Conservation (phyloP, 2,329 filamentous ascomycete genomes). For the Aspergillus nomiae region DNA sequence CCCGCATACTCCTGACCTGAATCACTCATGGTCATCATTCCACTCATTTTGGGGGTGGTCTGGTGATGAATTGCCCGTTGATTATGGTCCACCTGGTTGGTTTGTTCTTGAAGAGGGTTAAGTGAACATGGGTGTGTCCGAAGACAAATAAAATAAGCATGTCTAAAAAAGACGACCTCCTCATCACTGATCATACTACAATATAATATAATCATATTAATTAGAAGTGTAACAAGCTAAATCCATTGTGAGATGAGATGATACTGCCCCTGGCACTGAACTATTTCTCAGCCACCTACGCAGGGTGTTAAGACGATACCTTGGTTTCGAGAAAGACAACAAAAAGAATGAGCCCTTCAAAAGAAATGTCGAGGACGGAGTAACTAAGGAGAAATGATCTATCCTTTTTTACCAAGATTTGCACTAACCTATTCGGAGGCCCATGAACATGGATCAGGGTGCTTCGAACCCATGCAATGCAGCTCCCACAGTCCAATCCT, state of each 20-base stretch:
- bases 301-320: constrained; percentile 11
- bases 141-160: neutral
- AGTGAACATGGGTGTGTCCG: neutral
- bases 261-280: constrained; percentile 11
- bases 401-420: neutral
- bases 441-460: neutral
- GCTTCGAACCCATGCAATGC: constrained; percentile 4
- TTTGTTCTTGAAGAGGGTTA: neutral
- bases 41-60: neutral
- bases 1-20: neutral
- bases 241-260: constrained; percentile 2
- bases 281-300: constrained; percentile 13
- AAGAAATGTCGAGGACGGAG: neutral
- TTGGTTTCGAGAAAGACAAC: constrained; percentile 4
- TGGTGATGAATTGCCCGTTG: neutral
- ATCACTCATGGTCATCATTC: neutral
- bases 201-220: constrained; percentile 5
- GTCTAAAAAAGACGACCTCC: neutral
- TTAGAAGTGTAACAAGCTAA: constrained; percentile 1
- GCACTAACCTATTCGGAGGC: constrained; percentile 4
- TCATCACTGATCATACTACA: neutral
- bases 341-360: neutral
- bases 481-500: constrained; percentile 6
- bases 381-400: constrained; percentile 4
- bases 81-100: neutral